Conservation (phyloP, 2,329 filamentous ascomycete genomes). For the Fusarium longipes region DNA sequence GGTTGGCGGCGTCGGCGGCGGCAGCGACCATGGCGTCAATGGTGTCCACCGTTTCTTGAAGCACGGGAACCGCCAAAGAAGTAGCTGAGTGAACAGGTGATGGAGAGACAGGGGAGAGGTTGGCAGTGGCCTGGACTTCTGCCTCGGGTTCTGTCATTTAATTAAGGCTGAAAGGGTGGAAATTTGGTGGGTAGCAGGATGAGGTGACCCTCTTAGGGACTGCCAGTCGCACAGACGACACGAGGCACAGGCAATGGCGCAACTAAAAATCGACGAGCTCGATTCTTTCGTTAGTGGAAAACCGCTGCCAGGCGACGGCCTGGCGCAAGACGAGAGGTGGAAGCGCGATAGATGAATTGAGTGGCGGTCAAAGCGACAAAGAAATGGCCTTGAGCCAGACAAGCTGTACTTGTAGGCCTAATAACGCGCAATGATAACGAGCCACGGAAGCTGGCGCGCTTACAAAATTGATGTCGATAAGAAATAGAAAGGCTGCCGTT, state of each 20-base stretch:
- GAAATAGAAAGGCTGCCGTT: slow-evolving; percentile 3
- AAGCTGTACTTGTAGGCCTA: slow-evolving; percentile 3
- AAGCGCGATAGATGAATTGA: slow-evolving; percentile 24
- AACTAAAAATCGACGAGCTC: slow-evolving; percentile 33
- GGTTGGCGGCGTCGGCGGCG: slow-evolving; percentile 46
- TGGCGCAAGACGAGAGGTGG: slow-evolving; percentile 31
- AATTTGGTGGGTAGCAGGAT: slow-evolving; percentile 31
- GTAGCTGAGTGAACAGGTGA: slow-evolving; percentile 60
- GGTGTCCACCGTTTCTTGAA: slow-evolving; percentile 65
- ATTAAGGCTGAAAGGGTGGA: slow-evolving; percentile 30
- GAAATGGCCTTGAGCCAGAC: slow-evolving; percentile 19
- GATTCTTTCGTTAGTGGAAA: slow-evolving; percentile 38
- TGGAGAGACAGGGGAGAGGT: slow-evolving; percentile 64
- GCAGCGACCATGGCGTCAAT: slow-evolving; percentile 60
- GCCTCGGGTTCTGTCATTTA: slow-evolving; percentile 60
- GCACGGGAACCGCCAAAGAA: slow-evolving; percentile 60
- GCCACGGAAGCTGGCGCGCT: slow-evolving; percentile 22
- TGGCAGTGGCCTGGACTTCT: slow-evolving; percentile 63
- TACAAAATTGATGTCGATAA: slow-evolving; percentile 22
- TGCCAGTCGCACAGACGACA: slow-evolving; percentile 37
- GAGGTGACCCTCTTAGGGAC: slow-evolving; percentile 27
- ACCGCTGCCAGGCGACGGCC: slow-evolving; percentile 35
- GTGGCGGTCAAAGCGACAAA: slow-evolving; percentile 25
- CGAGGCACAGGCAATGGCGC: slow-evolving; percentile 31
- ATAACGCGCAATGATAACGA: slow-evolving; percentile 6